Conservation (phyloP, 495 filamentous ascomycete species). For the Hapsidospora chrysogenum region DNA sequence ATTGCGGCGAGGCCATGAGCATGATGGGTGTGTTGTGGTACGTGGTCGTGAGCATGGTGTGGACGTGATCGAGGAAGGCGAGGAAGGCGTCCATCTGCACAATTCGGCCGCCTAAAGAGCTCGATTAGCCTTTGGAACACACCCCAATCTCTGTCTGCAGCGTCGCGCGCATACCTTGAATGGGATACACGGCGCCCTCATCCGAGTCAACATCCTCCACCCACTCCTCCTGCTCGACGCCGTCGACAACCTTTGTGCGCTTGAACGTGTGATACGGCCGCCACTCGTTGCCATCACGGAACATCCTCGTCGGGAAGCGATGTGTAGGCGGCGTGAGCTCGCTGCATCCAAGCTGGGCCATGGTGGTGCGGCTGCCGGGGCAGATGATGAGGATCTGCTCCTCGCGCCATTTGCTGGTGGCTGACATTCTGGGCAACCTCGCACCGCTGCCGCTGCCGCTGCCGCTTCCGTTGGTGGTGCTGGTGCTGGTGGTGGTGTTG, state of each 20-base stretch:
- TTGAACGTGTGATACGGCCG: slow-evolving; percentile 71
- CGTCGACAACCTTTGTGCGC: slow-evolving; percentile 30
- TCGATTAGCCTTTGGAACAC: neutral
- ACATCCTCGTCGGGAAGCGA: slow-evolving; percentile 85
- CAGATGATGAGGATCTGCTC: slow-evolving; percentile 59
- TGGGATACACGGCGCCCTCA: slow-evolving; percentile 79
- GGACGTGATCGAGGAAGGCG: slow-evolving; percentile 73
- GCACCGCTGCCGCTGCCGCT: too few relatives aligned
- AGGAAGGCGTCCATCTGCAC: slow-evolving; percentile 82
- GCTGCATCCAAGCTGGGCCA: slow-evolving; percentile 82
- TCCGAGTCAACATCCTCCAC: slow-evolving; percentile 78
- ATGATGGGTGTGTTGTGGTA: slow-evolving; percentile 85
- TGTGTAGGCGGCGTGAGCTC: slow-evolving; percentile 79
- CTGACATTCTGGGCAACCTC: neutral
- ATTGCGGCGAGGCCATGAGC: slow-evolving; percentile 69
- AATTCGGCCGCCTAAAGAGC: slow-evolving; percentile 52
- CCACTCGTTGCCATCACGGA: slow-evolving; percentile 58
- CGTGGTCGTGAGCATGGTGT: slow-evolving; percentile 70
- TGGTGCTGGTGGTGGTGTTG: neutral
- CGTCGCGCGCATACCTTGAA: slow-evolving; percentile 32
- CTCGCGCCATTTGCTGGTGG: slow-evolving; percentile 30
- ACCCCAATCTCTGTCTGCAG: neutral
- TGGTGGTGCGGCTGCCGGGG: slow-evolving; percentile 82
- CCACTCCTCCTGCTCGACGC: slow-evolving; percentile 33
- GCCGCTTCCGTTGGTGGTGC: neutral